Base-by-base conservation (phyloP, 2,329 filamentous ascomycete genomes). In the Colletotrichum tropicicola region DNA sequence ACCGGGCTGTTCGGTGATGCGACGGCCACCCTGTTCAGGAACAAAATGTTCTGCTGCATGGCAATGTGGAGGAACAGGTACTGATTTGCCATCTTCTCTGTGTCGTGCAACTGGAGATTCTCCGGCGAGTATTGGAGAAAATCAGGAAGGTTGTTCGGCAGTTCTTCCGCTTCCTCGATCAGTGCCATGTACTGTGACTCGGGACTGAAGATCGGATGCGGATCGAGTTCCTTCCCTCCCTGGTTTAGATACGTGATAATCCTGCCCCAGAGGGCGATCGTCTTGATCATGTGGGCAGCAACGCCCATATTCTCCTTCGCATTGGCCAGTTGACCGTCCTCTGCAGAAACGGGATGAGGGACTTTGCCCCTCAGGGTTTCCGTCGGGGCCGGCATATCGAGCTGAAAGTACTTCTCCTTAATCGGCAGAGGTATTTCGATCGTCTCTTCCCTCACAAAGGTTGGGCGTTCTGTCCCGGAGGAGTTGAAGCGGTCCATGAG, bases 401-500 rank as follows among this genome's bases (percentile, higher is more conserved):
- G 89, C 68, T 95, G 91, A 72, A 97, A 98, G 68, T 93, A 90
- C 52, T 90, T 90, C 75, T 99, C 96, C 74, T 92, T 94, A 71
- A 98, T 92, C 0, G 96, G 96, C 23, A 99, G 80, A 68, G 96
- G 95, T 15, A 98, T 93, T 70, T 93, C 91, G 66, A 98, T 87
- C 59, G 92, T 93, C 69, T 96, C 92, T 75, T 98, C 94, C 69
- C 92, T 91, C 58, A 97, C 91, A 70, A 98, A 97, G 56, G 93
- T 92, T 19, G 96, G 96, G 37, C 95, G 87, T 72, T 98, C 94
- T 3, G 93, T 97, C 2, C 96, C 95, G 1, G 94, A 98, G 0
- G 95, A 98, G 78, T 97, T 98, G 82, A 98, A 98, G 0, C 95
- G 89, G 75, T 99, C 96, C 94, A 98, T 98, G 60, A 98, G 78